Evolutionary conservation across 1,284 basidiomycete species (phyloP).

Genomic region (Austroboletus niveus): DNA sequence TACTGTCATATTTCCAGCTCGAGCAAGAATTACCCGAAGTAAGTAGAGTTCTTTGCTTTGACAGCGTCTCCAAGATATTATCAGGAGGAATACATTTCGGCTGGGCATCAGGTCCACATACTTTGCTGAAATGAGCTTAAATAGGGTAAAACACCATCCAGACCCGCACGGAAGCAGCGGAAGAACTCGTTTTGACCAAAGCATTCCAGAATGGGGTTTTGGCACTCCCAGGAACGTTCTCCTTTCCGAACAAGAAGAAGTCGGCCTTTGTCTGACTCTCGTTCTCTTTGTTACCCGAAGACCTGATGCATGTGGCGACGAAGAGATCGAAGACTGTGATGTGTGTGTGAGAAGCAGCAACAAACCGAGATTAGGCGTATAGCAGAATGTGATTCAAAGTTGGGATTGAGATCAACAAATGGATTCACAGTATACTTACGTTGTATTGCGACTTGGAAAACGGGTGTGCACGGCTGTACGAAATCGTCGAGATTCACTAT

Average conservation of each 20-base stretch:
- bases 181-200: slow-evolving; percentile 68
- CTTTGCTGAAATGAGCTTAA: not conserved
- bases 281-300: no score
- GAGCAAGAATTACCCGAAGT: slow-evolving; percentile 56
- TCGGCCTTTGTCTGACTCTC: no score
- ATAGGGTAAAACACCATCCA: slow-evolving; percentile 61
- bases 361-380: no score
- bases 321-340: slow-evolving; percentile 45
- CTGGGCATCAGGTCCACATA: slow-evolving; percentile 43
- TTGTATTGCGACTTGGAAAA: no score
- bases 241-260: slow-evolving; percentile 47
- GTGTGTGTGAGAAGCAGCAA: not conserved
- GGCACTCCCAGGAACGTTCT: slow-evolving; percentile 59
- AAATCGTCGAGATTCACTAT: no score
- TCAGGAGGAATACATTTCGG: slow-evolving; percentile 78
- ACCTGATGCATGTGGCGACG: slow-evolving; percentile 65
- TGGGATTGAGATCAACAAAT: no score
- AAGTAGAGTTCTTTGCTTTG: slow-evolving; percentile 77
- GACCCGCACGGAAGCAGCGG: slow-evolving; percentile 39
- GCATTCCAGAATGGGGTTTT: slow-evolving; percentile 54
- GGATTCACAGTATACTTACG: no score
- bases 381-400: no score
- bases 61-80: slow-evolving; percentile 83
- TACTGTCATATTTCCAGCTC: slow-evolving; percentile 73
- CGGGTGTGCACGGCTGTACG: no score